phyloP scores from a whole-genome alignment of 495 filamentous ascomycete species.

The Penicillium canescens region DNA sequence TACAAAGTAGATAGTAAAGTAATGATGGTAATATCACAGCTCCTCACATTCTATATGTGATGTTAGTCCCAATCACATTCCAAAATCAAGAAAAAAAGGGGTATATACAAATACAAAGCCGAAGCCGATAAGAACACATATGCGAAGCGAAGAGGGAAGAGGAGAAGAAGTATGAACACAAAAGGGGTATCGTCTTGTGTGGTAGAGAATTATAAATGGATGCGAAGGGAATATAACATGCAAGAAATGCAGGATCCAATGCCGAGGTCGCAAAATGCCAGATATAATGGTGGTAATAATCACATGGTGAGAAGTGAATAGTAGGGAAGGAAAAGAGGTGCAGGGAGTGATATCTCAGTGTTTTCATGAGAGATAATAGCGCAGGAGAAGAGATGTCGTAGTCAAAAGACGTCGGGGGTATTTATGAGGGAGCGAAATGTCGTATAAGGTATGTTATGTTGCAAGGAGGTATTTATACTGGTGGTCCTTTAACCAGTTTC shows the following conservation, averaged over 20 bases:
- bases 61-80: background rate
- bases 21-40: too few species aligned
- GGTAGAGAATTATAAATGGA: background rate
- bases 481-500: constrained; percentile 14
- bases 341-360: constrained; percentile 4
- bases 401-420: constrained; percentile 3
- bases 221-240: constrained; percentile 1
- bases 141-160: background rate
- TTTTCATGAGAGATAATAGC: background rate
- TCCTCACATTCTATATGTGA: too few species aligned
- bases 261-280: background rate
- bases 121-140: background rate
- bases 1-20: too few species aligned
- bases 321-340: background rate
- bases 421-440: background rate
- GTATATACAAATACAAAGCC: constrained; percentile 3
- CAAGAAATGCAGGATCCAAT: constrained; percentile 6
- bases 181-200: background rate
- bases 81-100: background rate
- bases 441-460: background rate
- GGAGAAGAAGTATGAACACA: background rate
- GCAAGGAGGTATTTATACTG: background rate
- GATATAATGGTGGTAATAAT: background rate
- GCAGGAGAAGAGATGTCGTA: background rate
- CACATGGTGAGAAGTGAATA: background rate